phyloP scores from a whole-genome alignment of 1,139 yeast genomes.

The Diutina mesorugosa region DNA sequence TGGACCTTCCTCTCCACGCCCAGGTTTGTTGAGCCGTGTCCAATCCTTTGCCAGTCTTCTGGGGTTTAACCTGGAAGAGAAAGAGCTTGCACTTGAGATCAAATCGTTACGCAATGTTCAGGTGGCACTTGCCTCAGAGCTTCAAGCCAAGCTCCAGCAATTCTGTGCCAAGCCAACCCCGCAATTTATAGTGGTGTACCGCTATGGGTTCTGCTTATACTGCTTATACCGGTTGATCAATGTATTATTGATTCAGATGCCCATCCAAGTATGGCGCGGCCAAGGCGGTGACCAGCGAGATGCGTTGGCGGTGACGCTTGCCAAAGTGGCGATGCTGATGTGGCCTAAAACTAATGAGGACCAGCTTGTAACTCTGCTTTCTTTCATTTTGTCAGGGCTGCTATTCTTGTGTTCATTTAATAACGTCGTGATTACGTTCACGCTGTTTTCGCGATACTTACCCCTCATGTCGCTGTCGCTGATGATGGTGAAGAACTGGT shows the following conservation, averaged over 20 bases:
- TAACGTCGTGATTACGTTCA: slow-evolving; percentile 43
- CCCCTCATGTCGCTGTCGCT: slow-evolving; percentile 15
- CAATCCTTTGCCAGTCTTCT: slow-evolving; percentile 29
- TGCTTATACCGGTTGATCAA: slow-evolving; percentile 51
- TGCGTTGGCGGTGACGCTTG: slow-evolving; percentile 55
- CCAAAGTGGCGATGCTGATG: slow-evolving; percentile 28
- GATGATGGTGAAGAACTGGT: slow-evolving; percentile 18
- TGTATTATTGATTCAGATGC: slow-evolving; percentile 28
- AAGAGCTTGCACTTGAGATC: slow-evolving; percentile 25
- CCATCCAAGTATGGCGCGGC: slow-evolving; percentile 9
- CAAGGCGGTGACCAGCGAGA: slow-evolving; percentile 20
- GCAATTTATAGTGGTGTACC: not conserved
- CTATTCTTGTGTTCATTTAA: slow-evolving; percentile 57
- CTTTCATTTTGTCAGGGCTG: slow-evolving; percentile 51
- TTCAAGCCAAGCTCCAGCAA: not conserved
- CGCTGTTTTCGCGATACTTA: slow-evolving; percentile 21
- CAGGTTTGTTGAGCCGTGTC: slow-evolving; percentile 25
- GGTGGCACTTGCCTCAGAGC: not conserved
- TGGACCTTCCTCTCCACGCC: slow-evolving; percentile 16
- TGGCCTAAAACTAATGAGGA: slow-evolving; percentile 27
- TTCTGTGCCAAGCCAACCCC: not conserved
- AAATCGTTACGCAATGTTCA: slow-evolving; percentile 8
- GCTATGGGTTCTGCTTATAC: slow-evolving; percentile 36
- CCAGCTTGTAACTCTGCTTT: slow-evolving; percentile 49
- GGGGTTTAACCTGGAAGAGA: slow-evolving; percentile 12